Evolutionary conservation across 371 early-diverging fungal genomes (phyloP), one percentile per base, ranked within the genome.

Genomic region (Mucor lusitanicus): DNA sequence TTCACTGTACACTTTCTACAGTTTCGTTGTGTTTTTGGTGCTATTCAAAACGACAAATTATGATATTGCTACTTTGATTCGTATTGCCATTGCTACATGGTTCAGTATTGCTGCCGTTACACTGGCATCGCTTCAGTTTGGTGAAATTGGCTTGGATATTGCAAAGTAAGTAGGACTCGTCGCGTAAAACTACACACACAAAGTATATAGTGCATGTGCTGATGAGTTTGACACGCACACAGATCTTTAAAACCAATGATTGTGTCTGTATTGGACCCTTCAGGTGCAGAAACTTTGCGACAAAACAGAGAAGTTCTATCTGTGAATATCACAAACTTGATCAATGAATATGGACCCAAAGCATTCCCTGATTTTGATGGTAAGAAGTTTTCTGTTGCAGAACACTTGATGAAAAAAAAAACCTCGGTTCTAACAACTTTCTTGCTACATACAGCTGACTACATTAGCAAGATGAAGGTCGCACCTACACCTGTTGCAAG

Each of bases 291-390:
- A 44, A 85, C 84, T 33, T 74, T 91, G 15, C 80, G 81, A 37
- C 70, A 80, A 56, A 81, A 86, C 27, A 86, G 97, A 35, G 85
- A 88, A 28, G 84, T 91, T 32, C 85, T 97, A 1, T 86, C 91
- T 8, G 82, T 79, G 48, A 82, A 88, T 42, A 88, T 97, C 61
- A 93, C 90, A 9, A 83, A 83, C 9, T 70, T 93, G 23, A 90
- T 97, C 59, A 90, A 92, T 50, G 95, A 95, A 59, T 86, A 94
- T 15, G 96, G 92, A 1, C 95, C 96, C 6, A 86, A 91, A 69
- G 83, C 93, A 46, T 94, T 89, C 65, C 89, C 90, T 6, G 91
- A 92, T 70, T 91, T 92, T 71, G 88, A 90, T 65, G 80, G 77
- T 77, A 74, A 30, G 30, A 6, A 6, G 3, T 30, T 30, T 30